Evolutionary conservation across 352 stramenopile species (phyloP).

Genomic region (Globisporangium rhizosaccharum): DNA sequence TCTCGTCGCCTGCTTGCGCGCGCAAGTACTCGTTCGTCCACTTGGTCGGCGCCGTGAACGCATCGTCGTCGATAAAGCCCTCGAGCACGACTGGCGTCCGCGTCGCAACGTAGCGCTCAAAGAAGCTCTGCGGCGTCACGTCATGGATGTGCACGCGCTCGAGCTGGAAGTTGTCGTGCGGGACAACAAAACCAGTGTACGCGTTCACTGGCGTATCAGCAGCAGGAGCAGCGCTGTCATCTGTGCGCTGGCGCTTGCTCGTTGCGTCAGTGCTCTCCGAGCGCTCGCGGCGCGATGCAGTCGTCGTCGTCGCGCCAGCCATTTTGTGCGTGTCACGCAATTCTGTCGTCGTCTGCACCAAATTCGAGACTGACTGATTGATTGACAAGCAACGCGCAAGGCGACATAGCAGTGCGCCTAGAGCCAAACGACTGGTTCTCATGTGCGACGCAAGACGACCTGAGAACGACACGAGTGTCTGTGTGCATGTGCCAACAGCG

Average conservation of each 20-base stretch:
- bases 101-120: slow-evolving; percentile 66
- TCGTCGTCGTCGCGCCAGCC: slow-evolving; percentile 2
- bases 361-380: not conserved
- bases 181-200: slow-evolving; percentile 56
- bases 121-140: slow-evolving; percentile 69
- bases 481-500: not conserved
- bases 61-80: slow-evolving; percentile 49
- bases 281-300: slow-evolving; percentile 4
- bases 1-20: slow-evolving; percentile 50
- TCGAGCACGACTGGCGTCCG: slow-evolving; percentile 79
- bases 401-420: slow-evolving; percentile 13
- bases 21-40: slow-evolving; percentile 79
- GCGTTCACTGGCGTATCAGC: slow-evolving; percentile 25
- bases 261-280: not conserved
- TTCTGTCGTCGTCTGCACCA: not conserved
- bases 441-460: not conserved
- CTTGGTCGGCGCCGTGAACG: slow-evolving; percentile 47
- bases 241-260: slow-evolving; percentile 39
- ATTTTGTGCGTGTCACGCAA: not conserved
- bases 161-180: slow-evolving; percentile 35
- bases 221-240: slow-evolving; percentile 10
- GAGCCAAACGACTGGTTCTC: slow-evolving; percentile 26
- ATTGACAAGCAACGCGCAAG: no score
- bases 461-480: not conserved
- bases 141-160: slow-evolving; percentile 45